Base-by-base conservation (phyloP, 805 yeast species). In the Ogataea chonburiensis region DNA sequence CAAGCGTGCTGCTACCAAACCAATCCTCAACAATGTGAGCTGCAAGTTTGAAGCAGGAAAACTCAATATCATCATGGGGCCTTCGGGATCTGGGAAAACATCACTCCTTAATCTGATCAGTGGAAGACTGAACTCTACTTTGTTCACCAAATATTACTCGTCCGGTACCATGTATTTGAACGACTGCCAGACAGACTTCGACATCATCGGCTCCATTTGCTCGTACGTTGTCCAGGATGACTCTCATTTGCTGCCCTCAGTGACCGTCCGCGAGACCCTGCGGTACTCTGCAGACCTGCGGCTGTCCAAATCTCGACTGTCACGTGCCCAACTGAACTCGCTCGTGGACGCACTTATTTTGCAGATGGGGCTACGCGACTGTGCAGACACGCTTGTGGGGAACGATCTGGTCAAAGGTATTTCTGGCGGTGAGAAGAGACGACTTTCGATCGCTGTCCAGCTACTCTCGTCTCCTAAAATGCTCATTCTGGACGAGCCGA, bases 171-270 rank as follows among this genome's bases (percentile, higher is more conserved):
- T 79, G 10, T 50, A 56, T 11, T 60, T 79, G 36, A 75, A 76
- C 44, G 40, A 65, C 52, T 29, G 49, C 32, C 34, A 53, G n/a
- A 37, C 37, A 2, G 50, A 55, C 5, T 53, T 45, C 30, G 33
- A 44, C 3, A 52, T 66, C 49, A 49, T 73, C 31, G 48, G 64
- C 31, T 60, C 68, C 21, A 49, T 76, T 17, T 71, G 91, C 33
- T 85, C 91, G 0, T 86, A 82, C 59, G 95, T 86, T 14, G 74
- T 85, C 5, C 96, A 86, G 53, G 86, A 81, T 46, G 95, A 86
- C 53, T 80, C 77, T 43, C 79, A 84, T 24, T 63, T 86, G 35
- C 61, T 85, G 25, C 74, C 91, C 1, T 68, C 78, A 6, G 63
- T 86, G 37, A 86, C 95, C 0, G 95, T 87, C 2, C 57, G 79